Evolutionary conservation across 768 basidiomycete species (phyloP).

Genomic region (Paxillus rubicundulus): DNA sequence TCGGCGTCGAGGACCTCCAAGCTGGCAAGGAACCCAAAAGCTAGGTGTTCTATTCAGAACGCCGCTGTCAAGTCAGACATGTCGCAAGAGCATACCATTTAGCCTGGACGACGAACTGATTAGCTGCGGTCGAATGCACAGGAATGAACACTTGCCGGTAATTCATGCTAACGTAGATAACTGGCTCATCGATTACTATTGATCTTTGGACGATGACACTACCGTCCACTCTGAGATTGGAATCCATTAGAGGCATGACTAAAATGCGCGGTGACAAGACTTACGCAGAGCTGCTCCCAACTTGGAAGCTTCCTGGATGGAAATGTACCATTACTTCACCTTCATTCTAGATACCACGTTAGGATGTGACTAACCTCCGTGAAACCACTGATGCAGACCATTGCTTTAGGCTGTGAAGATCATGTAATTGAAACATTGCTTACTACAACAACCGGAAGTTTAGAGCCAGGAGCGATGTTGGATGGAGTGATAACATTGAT

Average conservation of each 20-base stretch:
- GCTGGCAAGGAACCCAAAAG: constrained; percentile 52
- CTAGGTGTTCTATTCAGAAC: constrained; percentile 16
- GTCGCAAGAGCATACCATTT: not conserved
- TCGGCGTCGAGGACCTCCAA: constrained; percentile 51
- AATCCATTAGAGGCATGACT: not conserved
- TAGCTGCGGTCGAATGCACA: not conserved
- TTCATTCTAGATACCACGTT: not conserved
- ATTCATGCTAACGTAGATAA: constrained; percentile 54
- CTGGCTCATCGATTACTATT: constrained; percentile 40
- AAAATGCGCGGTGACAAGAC: not conserved
- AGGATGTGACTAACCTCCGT: constrained; percentile 34
- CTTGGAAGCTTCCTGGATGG: constrained; percentile 15
- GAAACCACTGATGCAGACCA: constrained; percentile 43
- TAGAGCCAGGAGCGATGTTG: not conserved
- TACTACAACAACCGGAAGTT: constrained; percentile 13
- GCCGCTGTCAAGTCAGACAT: not conserved
- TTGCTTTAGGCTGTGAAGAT: not conserved
- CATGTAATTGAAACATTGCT: not conserved
- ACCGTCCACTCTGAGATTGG: constrained; percentile 29
- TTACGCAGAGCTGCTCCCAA: constrained; percentile 1
- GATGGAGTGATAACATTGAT: constrained; percentile 15
- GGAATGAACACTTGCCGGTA: constrained; percentile 30
- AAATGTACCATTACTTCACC: not conserved
- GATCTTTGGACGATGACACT: constrained; percentile 43
- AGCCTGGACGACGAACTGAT: not conserved